Percentiles rank a stretch among this genome's conserved stretches.
These are phyloP conservation scores for Leucocoprinus gongylophorus DNA, from an alignment of 1,284 basidiomycete species.

Conservation along the genomic window DNA sequence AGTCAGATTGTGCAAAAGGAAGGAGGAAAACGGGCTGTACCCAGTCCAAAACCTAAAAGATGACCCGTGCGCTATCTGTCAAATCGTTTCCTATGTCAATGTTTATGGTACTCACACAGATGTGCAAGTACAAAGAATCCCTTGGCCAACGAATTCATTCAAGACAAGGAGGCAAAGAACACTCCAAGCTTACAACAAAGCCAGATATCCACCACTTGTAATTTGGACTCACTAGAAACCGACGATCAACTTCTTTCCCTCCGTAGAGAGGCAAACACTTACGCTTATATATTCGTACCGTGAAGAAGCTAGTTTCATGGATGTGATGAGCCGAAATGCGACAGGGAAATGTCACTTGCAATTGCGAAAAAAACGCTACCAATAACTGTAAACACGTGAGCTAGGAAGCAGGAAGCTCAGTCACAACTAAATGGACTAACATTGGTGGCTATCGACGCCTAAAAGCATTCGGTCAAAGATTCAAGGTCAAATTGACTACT, in stretches of 20 bases:
- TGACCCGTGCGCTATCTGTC: background rate
- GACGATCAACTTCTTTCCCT: background rate
- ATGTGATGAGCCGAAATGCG: background rate
- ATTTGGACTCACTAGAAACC: background rate
- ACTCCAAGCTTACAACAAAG: conserved; percentile 17
- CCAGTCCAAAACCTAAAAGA: conserved; percentile 33
- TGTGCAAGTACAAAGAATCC: conserved; percentile 30
- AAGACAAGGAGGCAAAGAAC: background rate
- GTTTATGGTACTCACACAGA: conserved; percentile 26
- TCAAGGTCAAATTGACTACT: conserved; percentile 6
- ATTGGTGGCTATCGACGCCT: conserved; percentile 32
- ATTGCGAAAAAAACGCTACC: conserved; percentile 33
- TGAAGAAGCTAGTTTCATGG: conserved; percentile 30
- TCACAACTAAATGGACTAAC: conserved; percentile 17
- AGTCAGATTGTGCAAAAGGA: background rate
- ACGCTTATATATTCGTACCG: conserved; percentile 33
- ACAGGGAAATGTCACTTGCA: conserved; percentile 19
- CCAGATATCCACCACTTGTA: conserved; percentile 32
- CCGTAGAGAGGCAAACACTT: conserved; percentile 7
- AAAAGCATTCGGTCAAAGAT: background rate
- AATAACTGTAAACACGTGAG: conserved; percentile 20
- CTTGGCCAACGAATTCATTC: background rate
- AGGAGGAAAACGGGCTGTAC: conserved; percentile 18
- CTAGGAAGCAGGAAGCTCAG: background rate
- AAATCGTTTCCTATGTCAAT: too few species aligned